A percentile compares a stretch with the other conserved stretches of the same genome.
These are phyloP conservation scores for Saccharata proteae DNA, from an alignment of 2,329 filamentous ascomycete genomes.

Conservation along the genomic window DNA sequence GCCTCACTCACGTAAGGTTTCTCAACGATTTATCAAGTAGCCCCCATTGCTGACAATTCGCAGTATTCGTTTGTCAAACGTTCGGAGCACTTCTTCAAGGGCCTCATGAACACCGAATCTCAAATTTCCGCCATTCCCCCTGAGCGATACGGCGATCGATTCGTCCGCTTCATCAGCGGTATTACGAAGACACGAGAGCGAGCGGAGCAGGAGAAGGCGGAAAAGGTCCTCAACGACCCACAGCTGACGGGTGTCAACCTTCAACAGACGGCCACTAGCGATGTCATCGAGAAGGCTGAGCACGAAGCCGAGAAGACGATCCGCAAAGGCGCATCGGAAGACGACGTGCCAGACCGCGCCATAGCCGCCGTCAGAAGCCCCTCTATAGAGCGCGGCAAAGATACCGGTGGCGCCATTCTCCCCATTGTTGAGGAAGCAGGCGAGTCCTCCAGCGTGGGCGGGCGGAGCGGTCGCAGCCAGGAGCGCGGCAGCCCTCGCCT, in stretches of 20 bases:
- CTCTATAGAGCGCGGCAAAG: constrained; percentile 43
- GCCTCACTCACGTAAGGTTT: constrained; percentile 77
- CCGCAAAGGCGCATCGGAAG: constrained; percentile 32
- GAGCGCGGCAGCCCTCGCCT: constrained; percentile 11
- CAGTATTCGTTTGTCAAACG: constrained; percentile 93
- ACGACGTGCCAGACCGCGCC: constrained; percentile 50
- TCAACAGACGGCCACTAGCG: constrained; percentile 34
- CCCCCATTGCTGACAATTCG: constrained; percentile 17
- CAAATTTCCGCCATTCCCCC: constrained; percentile 91
- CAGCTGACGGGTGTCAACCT: constrained; percentile 26
- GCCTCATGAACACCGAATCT: constrained; percentile 66
- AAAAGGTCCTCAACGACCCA: constrained; percentile 26
- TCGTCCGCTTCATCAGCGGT: constrained; percentile 80
- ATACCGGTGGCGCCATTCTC: constrained; percentile 47
- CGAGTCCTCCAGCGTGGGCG: constrained; percentile 58
- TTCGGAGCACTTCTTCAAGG: constrained; percentile 94
- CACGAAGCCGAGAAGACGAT: constrained; percentile 48
- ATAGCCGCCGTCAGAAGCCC: constrained; percentile 47
- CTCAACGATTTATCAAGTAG: constrained; percentile 4
- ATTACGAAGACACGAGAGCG: constrained; percentile 87
- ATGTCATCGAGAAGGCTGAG: constrained; percentile 49
- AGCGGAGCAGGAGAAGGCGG: constrained; percentile 45
- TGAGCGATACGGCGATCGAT: constrained; percentile 82
- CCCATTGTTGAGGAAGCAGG: constrained; percentile 87
- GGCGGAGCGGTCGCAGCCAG: constrained; percentile 37